Percentiles rank a stretch among this genome's conserved stretches.
Evolutionary conservation across 331 rosid genomes (phyloP).

Genomic region (Quercus lobata): DNA sequence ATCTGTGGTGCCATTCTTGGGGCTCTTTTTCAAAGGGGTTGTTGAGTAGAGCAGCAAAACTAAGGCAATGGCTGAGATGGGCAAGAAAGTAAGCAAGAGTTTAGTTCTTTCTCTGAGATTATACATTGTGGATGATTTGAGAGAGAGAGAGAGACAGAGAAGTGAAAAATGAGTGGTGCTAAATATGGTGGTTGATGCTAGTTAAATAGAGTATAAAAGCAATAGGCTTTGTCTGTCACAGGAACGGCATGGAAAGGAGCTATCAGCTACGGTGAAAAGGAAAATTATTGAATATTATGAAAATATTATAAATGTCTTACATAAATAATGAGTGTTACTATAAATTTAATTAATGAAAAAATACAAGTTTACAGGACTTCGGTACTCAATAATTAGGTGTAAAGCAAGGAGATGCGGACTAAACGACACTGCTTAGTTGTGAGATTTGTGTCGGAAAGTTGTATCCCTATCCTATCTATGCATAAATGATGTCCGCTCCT

Average conservation of each 20-base stretch:
- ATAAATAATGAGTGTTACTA: too few species aligned
- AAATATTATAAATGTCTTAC: too few species aligned
- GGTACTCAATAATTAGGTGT: background rate
- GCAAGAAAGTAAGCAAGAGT: conserved; percentile 16
- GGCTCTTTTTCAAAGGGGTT: conserved; percentile 9
- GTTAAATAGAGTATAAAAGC: background rate
- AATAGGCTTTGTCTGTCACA: background rate
- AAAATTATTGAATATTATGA: too few species aligned
- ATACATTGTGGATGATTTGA: conserved; percentile 20
- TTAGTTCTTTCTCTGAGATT: conserved; percentile 16
- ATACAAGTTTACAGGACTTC: fast-evolving
- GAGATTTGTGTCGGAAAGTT: too few species aligned
- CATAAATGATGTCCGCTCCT: too few species aligned
- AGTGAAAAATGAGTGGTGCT: background rate
- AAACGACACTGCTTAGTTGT: too few species aligned
- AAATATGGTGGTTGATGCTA: background rate
- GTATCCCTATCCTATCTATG: too few species aligned
- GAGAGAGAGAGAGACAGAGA: background rate
- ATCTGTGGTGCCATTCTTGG: conserved; percentile 6
- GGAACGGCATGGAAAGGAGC: background rate
- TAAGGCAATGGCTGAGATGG: conserved; percentile 16
- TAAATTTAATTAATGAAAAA: too few species aligned
- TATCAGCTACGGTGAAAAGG: background rate
- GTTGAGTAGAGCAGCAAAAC: conserved; percentile 19
- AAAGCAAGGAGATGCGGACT: background rate